Evolutionary conservation across 495 filamentous ascomycete genomes (phyloP), one percentile per base, ranked within the genome.

Genomic region (Pyronema omphalodes): DNA sequence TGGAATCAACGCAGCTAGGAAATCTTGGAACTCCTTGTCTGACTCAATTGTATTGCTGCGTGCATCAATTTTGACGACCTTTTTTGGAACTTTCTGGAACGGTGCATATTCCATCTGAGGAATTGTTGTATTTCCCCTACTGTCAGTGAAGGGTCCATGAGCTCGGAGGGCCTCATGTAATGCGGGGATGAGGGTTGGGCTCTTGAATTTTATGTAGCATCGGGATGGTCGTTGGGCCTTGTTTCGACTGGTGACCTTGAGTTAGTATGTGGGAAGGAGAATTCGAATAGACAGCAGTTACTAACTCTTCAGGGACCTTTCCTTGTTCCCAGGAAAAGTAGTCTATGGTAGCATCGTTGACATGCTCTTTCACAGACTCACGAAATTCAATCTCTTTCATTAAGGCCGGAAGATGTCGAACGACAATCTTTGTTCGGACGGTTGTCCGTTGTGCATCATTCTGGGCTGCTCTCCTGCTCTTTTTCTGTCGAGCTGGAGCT

Each of bases 11-110:
- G 64, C 68, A 33, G 83, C 76, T 6, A 98, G 76, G 62, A 96
- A 98, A 17, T 76, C 76, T 68, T 94, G 93, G 58, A 96, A 96
- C 54, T 96, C 91, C 0, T 82, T 78, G 65, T 98, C 91, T 60
- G 89, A 86, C 59, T 98, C 91, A 55, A 98, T 95, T 5, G 86
- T 93, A 43, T 93, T 91, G 65, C 93, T 85, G 3, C 89, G 80
- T 55, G 76, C 76, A 72, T 98, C 91, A 45, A 77, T 76, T 18
- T 86, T 80, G 37, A 73, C 72, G 60, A 74, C 81, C 55, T 80
- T 83, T 6, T 73, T 72, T 12, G 93, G 86, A 0, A 82, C 74
- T 58, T 86, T 84, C 49, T 84, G 82, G 67, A 87, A 91, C 3
- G 83, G 77, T 19, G 91, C 77, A 61, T 85, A 83, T 61, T 95